A percentile compares a stretch with the other conserved stretches of the same genome.
These are phyloP conservation scores for Paxillus rubicundulus DNA, from an alignment of 768 basidiomycete genomes.

Conservation along the genomic window DNA sequence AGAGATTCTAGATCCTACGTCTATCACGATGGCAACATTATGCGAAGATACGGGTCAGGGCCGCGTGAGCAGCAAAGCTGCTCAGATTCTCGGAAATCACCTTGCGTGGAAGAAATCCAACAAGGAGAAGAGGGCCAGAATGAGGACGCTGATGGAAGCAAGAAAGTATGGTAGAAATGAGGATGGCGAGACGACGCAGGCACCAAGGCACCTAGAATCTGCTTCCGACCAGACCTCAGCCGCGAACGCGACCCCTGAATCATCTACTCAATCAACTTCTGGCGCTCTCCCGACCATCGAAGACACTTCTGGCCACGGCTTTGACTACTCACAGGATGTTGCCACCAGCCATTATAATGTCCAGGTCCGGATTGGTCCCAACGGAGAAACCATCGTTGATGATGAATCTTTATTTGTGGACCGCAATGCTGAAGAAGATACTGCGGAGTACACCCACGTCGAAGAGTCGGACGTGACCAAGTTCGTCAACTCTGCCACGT, in stretches of 20 bases:
- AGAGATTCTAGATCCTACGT: conserved; percentile 78
- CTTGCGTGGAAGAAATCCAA: conserved; percentile 69
- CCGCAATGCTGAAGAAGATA: conserved; percentile 63
- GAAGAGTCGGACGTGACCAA: conserved; percentile 81
- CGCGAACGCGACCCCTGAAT: conserved; percentile 4
- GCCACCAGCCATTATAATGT: conserved; percentile 74
- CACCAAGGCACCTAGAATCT: conserved; percentile 3
- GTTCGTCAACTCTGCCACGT: conserved; percentile 82
- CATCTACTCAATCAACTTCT: conserved; percentile 17
- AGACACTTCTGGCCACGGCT: conserved; percentile 55
- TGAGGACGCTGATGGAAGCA: conserved; percentile 63
- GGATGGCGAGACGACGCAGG: conserved; percentile 39
- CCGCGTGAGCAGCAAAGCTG: conserved; percentile 73
- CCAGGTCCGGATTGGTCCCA: conserved; percentile 84
- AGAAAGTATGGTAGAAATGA: conserved; percentile 70
- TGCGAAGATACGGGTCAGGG: conserved; percentile 80
- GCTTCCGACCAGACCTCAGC: conserved; percentile 7
- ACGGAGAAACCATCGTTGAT: conserved; percentile 84
- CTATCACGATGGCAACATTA: conserved; percentile 76
- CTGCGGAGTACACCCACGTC: conserved; percentile 70
- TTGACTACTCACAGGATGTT: conserved; percentile 67
- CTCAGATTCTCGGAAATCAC: conserved; percentile 68
- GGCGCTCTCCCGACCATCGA: conserved; percentile 19
- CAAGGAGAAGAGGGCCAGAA: conserved; percentile 61
- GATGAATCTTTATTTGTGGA: conserved; percentile 83